phyloP scores from a whole-genome alignment of 2,329 filamentous ascomycete species.

The Fonsecaea nubica region DNA sequence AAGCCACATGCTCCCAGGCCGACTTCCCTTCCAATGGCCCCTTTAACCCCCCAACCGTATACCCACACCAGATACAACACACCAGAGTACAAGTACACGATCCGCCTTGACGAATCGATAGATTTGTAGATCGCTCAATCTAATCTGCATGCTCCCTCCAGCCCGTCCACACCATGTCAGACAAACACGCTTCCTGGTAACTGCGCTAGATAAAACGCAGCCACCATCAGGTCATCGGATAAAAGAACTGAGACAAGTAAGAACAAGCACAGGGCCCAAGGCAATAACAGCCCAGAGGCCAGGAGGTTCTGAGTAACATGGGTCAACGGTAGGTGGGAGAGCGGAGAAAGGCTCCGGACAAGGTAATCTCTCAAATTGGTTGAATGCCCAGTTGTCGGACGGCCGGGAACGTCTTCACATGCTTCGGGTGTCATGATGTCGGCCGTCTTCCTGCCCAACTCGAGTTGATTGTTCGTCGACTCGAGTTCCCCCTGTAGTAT shows the following conservation, averaged over 20 bases:
- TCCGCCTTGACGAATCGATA: neutral
- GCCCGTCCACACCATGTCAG: neutral
- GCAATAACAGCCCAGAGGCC: neutral
- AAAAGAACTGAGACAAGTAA: slow-evolving; percentile 2
- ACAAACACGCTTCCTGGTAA: neutral
- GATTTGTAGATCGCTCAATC: slow-evolving; percentile 1
- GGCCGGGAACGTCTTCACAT: neutral
- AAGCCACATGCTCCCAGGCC: neutral
- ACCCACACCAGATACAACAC: neutral
- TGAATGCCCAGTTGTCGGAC: neutral
- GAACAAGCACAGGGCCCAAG: neutral
- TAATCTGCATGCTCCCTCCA: neutral
- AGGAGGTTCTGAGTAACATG: neutral
- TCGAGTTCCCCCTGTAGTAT: slow-evolving; percentile 30
- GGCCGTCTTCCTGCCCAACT: neutral
- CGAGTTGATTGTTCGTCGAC: slow-evolving; percentile 16
- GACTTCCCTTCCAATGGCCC: neutral
- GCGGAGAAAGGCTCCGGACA: neutral
- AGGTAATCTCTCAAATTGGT: neutral
- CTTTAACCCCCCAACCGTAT: neutral
- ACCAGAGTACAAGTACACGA: neutral
- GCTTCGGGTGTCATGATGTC: neutral
- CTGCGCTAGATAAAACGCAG: neutral
- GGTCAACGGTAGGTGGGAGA: neutral
- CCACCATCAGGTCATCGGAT: slow-evolving; percentile 1